Conservation (phyloP, 805 yeast species). For the Saccharomycopsis vini region DNA sequence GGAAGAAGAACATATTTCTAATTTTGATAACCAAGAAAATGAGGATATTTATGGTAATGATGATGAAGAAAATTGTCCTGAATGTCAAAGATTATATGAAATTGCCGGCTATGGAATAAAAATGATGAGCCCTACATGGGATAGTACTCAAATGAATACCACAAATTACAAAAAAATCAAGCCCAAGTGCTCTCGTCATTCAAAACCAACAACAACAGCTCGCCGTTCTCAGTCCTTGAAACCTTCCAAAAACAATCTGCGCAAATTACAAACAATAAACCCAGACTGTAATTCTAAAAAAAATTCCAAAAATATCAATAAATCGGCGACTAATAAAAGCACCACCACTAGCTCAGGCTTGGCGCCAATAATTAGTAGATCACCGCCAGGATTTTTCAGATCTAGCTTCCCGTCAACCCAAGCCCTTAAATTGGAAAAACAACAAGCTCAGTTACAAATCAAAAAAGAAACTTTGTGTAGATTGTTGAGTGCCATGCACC, state of each 20-base stretch:
- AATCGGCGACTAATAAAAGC: background rate
- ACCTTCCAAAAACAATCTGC: background rate
- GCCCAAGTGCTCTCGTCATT: too few species aligned
- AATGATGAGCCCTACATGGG: conserved; percentile 16
- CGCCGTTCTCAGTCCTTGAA: too few species aligned
- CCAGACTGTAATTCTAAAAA: background rate
- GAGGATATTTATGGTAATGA: background rate
- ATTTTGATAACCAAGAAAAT: background rate
- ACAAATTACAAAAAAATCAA: background rate
- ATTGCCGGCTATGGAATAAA: conserved; percentile 10
- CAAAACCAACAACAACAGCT: too few species aligned
- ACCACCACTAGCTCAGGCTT: background rate
- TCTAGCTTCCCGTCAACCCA: conserved; percentile 17
- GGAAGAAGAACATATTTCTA: background rate
- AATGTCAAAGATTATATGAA: conserved; percentile 10
- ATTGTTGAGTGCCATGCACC: conserved; percentile 8
- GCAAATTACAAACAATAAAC: background rate
- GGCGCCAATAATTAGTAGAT: background rate
- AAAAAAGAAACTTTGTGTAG: conserved; percentile 7
- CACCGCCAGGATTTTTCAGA: conserved; percentile 18
- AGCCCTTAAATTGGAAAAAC: conserved; percentile 8
- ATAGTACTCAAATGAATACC: conserved; percentile 2
- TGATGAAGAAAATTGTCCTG: conserved; percentile 3
- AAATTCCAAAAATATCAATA: background rate
- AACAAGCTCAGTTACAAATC: conserved; percentile 2